A percentile compares a stretch with the other conserved stretches of the same genome.
Conservation (phyloP, 768 basidiomycete genomes). For the Auricularia auricula-judae region DNA sequence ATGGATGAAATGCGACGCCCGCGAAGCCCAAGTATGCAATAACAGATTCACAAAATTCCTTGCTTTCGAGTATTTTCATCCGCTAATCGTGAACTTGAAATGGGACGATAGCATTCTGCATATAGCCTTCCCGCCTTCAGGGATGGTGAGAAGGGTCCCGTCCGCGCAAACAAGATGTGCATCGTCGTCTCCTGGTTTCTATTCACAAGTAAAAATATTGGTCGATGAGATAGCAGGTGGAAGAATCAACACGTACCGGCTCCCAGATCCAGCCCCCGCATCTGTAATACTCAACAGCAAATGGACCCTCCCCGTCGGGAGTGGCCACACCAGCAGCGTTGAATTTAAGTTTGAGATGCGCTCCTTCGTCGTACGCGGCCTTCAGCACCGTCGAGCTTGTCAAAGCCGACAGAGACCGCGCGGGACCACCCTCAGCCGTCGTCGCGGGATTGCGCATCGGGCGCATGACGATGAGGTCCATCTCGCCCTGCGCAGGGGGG, state of each 20-base stretch:
- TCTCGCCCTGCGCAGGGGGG: slow-evolving; percentile 29
- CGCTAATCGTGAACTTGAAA: background rate
- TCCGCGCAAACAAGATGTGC: slow-evolving; percentile 75
- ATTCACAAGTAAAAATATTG: slow-evolving; percentile 27
- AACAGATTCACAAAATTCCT: no score
- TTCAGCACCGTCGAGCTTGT: slow-evolving; percentile 43
- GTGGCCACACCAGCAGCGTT: slow-evolving; percentile 29
- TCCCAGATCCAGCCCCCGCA: slow-evolving; percentile 80
- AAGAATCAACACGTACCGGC: slow-evolving; percentile 43
- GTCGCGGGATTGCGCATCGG: slow-evolving; percentile 51
- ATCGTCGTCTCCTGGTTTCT: slow-evolving; percentile 35
- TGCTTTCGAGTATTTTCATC: background rate
- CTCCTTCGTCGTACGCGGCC: slow-evolving; percentile 69
- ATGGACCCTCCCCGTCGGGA: slow-evolving; percentile 30
- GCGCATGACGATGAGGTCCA: slow-evolving; percentile 70
- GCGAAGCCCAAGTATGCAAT: no score
- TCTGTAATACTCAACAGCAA: slow-evolving; percentile 67
- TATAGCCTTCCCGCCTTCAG: slow-evolving; percentile 44
- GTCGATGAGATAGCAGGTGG: slow-evolving; percentile 3
- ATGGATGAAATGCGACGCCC: no score
- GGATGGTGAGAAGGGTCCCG: slow-evolving; percentile 57
- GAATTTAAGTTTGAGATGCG: slow-evolving; percentile 56
- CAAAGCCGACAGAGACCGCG: slow-evolving; percentile 39
- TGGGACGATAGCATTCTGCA: slow-evolving; percentile 27
- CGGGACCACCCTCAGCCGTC: slow-evolving; percentile 27